Evolutionary conservation across 805 yeast species (phyloP), one percentile per base, ranked within the genome.

Genomic region (Candida quercuum): DNA sequence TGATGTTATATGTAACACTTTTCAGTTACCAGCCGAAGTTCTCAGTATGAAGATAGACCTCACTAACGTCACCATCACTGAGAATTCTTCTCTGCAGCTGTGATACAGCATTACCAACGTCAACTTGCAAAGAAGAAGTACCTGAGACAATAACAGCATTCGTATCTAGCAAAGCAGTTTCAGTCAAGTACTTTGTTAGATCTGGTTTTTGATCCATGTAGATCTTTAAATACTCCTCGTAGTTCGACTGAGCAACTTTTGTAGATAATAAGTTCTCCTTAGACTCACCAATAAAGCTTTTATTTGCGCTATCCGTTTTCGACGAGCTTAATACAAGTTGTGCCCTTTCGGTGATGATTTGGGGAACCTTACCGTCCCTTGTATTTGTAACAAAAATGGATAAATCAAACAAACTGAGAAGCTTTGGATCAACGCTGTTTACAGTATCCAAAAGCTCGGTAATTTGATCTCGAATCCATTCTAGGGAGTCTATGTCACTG

Each of bases 41-140:
- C 47, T 74, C 81, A 0, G 78, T 69, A 42, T 74, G 78, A 22
- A 74, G 49, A 38, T 63, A 72, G 12, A 73, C 56, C 47, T 74
- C 79, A 32, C 65, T 67, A 12, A 69, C 53, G 2, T 38, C 33
- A 5, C 45, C 38, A 2, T 48, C 27, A 42, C 39, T 26, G 24
- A 48, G 40, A 3, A 63, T 54, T 28, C 55, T 57, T 16, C 49
- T 58, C 46, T 74, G 81, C 11, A 70, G 38, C 1, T 52, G 17
- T 1, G 78, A 67, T 7, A 64, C 69, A 0, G 59, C 57, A 29
- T 58, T 59, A 12, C 72, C 67, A 22, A 65, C 65, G 10, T 58
- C 56, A 15, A 45, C 33, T 47, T 66, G 73, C 55, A 69, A 51
- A 0, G 63, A 47, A 3, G 57, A 57, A 19, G 74, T 67, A 5